Evolutionary conservation across 2,329 filamentous ascomycete species (phyloP).

Genomic region (Aspergillus aculeatus): DNA sequence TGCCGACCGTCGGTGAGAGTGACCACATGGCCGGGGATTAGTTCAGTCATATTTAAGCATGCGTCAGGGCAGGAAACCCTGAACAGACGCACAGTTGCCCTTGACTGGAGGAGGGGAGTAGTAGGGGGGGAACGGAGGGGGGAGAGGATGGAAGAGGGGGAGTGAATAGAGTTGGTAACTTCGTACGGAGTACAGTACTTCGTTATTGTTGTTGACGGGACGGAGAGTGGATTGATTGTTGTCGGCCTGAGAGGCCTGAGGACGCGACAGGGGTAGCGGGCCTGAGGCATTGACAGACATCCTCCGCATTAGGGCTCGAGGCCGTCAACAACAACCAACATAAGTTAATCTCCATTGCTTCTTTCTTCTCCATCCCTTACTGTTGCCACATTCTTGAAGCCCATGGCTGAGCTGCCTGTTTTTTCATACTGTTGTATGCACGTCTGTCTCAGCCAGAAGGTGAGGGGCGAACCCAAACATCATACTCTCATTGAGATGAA

Average conservation of each 20-base stretch:
- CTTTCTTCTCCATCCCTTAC: neutral
- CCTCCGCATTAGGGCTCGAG: neutral
- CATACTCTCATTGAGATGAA: neutral
- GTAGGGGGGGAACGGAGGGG: slow-evolving; percentile 11
- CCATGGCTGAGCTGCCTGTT: neutral
- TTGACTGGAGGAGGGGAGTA: slow-evolving; percentile 8
- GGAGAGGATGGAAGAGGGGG: slow-evolving; percentile 18
- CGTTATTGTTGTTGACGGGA: neutral
- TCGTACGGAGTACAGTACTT: too few relatives aligned
- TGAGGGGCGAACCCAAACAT: neutral
- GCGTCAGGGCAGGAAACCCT: slow-evolving; percentile 12
- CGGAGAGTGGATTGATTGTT: neutral
- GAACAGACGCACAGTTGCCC: slow-evolving; percentile 10
- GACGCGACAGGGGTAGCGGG: neutral
- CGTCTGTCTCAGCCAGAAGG: neutral
- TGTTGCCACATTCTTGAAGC: neutral
- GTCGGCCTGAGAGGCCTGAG: slow-evolving; percentile 46
- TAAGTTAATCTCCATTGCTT: neutral
- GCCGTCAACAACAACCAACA: neutral
- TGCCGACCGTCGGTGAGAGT: slow-evolving; percentile 74
- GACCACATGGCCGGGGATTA: slow-evolving; percentile 67
- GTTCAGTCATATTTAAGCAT: slow-evolving; percentile 33
- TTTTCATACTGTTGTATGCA: neutral
- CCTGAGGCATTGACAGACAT: neutral
- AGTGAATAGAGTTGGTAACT: slow-evolving; percentile 13